Evolutionary conservation across 208 protist genomes (phyloP), one percentile per base, ranked within the genome.

Genomic region (Leishmania braziliensis): DNA sequence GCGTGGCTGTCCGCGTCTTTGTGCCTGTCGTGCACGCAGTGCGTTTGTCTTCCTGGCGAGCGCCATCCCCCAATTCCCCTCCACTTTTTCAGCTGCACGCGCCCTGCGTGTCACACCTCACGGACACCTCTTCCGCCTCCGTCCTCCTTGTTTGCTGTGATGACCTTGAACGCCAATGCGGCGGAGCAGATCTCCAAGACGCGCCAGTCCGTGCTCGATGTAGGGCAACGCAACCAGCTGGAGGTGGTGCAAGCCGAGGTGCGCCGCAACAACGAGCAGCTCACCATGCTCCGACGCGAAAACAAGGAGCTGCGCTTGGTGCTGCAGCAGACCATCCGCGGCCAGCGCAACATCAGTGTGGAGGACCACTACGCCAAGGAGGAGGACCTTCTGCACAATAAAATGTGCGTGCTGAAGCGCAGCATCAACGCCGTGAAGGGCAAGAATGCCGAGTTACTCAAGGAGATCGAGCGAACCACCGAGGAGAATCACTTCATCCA

Each of bases 351-450:
- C 79, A 81, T 93, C 62, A 88, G 89, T 69, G 90, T 89, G 36
- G 89, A 96, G 54, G 85, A 92, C n/a, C 89, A 95, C 84, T 94
- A 95, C 79, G 82, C 88, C 5, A 93, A 90, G 79, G 89, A 96
- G 68, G 92, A 94, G 75, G 93, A 95, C 33, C 79, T 92, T 18
- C 77, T 97, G 69, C 89, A 96, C 80, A 95, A 95, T 83, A 95
- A 96, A 78, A 80, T 94, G 70, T 93, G 92, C 75, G 83, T 95
- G 26, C 84, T 97, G 69, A 92, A 96, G 86, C 89, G 92, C 65
- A 94, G 93, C 76, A 86, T 97, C 58, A 97, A 98, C 85, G 94
- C 91, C 29, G 90, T 97, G 43, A 95, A 94, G 76, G 88, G 88
- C 33, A 92, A 92, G 50, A 95, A 95, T 71, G 87, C 90, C n/a